Evolutionary conservation across 192 early-diverging fungal species (phyloP).

Genomic region (Entophlyctis helioformis): DNA sequence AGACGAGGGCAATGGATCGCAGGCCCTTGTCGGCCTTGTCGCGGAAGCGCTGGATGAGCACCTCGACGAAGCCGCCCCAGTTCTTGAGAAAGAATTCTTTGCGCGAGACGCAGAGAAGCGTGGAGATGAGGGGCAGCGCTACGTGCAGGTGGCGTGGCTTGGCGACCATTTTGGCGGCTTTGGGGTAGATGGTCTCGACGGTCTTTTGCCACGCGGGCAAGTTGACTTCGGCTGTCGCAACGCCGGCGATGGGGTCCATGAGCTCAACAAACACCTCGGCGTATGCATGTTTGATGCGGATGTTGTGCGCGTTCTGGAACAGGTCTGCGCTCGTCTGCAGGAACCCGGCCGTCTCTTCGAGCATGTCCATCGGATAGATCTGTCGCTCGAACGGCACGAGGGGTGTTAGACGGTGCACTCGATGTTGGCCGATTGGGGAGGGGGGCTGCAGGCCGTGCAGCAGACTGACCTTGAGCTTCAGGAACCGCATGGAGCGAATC

Average conservation of each 20-base stretch:
- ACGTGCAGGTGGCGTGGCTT: conserved; percentile 70
- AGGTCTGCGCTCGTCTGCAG: conserved; percentile 79
- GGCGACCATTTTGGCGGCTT: conserved; percentile 77
- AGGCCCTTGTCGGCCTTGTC: conserved; percentile 14
- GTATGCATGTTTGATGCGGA: conserved; percentile 83
- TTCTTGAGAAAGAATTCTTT: conserved; percentile 80
- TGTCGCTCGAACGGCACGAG: conserved; percentile 11
- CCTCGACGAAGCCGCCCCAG: conserved; percentile 39
- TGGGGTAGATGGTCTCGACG: conserved; percentile 80
- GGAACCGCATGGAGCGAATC: conserved; percentile 79
- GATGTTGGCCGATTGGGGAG: no score
- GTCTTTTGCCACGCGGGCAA: conserved; percentile 86
- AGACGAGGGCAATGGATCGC: conserved; percentile 57
- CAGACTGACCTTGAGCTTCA: conserved; percentile 65
- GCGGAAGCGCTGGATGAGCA: conserved; percentile 21
- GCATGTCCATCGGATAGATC: conserved; percentile 82
- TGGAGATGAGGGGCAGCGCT: conserved; percentile 75
- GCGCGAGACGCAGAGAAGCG: conserved; percentile 79
- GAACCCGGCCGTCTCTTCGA: conserved; percentile 95
- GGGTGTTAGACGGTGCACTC: not conserved
- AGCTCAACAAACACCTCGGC: conserved; percentile 82
- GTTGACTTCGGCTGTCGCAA: conserved; percentile 89
- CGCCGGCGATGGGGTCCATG: conserved; percentile 66
- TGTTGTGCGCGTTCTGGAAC: conserved; percentile 62
- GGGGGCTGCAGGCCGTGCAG: not conserved